These are phyloP conservation scores for Tetracladium maxilliforme DNA, from an alignment of 2,329 filamentous ascomycete species.

Conservation along the genomic window DNA sequence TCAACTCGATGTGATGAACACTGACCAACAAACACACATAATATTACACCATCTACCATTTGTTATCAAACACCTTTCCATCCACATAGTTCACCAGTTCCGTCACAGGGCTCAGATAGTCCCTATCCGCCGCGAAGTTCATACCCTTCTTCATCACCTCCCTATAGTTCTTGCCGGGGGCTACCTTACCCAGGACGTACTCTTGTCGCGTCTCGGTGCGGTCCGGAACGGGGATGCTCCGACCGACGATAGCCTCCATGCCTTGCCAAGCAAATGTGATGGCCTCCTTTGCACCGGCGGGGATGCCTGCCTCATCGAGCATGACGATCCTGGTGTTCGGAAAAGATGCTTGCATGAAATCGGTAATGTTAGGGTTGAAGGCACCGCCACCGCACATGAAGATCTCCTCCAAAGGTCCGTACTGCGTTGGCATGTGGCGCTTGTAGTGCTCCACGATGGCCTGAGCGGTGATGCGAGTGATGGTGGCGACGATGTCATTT, in stretches of 20 bases:
- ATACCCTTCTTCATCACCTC: constrained; percentile 34
- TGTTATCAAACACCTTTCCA: constrained; percentile 30
- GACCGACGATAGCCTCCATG: constrained; percentile 40
- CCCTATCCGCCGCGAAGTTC: constrained; percentile 28
- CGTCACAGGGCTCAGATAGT: constrained; percentile 27
- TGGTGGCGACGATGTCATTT: constrained; percentile 39
- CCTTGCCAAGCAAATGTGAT: constrained; percentile 45
- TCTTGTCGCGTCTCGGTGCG: constrained; percentile 33
- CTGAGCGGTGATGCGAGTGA: constrained; percentile 43
- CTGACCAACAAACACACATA: too few relatives aligned
- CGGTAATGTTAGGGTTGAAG: constrained; percentile 38
- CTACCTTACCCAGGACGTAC: constrained; percentile 39
- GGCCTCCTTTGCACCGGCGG: constrained; percentile 41
- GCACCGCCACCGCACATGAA: constrained; percentile 47
- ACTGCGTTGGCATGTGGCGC: constrained; percentile 29
- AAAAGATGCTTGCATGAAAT: constrained; percentile 32
- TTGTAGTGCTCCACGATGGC: constrained; percentile 34
- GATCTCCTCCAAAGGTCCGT: constrained; percentile 31
- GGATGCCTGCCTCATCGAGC: constrained; percentile 41
- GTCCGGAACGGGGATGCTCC: constrained; percentile 37
- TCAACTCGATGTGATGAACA: neutral
- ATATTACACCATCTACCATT: constrained; percentile 16
- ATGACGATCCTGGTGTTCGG: constrained; percentile 33
- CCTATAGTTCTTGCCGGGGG: constrained; percentile 37
- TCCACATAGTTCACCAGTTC: constrained; percentile 33